A percentile compares a stretch with the other conserved stretches of the same genome.
Evolutionary conservation across 352 stramenopile species (phyloP).

Genomic region (Phytopythium sindhum): DNA sequence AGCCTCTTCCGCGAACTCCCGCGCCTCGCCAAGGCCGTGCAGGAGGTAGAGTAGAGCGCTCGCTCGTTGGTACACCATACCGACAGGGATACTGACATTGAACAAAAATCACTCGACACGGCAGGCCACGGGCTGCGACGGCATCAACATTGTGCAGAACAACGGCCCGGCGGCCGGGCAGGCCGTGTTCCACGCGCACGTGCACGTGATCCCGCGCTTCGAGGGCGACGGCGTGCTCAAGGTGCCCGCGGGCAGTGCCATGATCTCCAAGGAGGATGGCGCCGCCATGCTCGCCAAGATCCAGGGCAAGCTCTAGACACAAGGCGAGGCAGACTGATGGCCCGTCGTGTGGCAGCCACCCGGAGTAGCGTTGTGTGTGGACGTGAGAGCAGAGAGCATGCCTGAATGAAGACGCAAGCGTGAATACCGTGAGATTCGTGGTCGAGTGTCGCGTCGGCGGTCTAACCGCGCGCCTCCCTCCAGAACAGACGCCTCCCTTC

Average conservation of each 20-base stretch:
- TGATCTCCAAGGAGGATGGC: constrained; percentile 67
- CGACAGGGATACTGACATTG: not conserved
- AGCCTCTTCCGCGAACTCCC: constrained; percentile 73
- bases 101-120: not conserved
- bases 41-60: constrained; percentile 24
- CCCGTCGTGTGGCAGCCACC: not conserved
- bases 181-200: constrained; percentile 74
- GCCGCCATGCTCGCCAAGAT: constrained; percentile 67
- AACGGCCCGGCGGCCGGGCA: constrained; percentile 65
- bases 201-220: constrained; percentile 81
- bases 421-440: not conserved
- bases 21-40: constrained; percentile 68
- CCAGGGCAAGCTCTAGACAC: constrained; percentile 57
- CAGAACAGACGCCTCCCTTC: not conserved
- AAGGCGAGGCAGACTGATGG: not conserved
- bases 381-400: not conserved
- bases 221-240: constrained; percentile 52
- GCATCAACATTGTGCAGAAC: constrained; percentile 85
- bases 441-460: not conserved
- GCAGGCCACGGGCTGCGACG: constrained; percentile 54
- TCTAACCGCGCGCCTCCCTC: too few relatives aligned
- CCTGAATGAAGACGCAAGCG: constrained; percentile 1
- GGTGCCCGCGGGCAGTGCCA: constrained; percentile 43
- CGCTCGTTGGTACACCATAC: not conserved
- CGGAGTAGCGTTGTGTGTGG: not conserved